phyloP scores from a whole-genome alignment of 2,329 filamentous ascomycete genomes.

The Albifimbria verrucaria region DNA sequence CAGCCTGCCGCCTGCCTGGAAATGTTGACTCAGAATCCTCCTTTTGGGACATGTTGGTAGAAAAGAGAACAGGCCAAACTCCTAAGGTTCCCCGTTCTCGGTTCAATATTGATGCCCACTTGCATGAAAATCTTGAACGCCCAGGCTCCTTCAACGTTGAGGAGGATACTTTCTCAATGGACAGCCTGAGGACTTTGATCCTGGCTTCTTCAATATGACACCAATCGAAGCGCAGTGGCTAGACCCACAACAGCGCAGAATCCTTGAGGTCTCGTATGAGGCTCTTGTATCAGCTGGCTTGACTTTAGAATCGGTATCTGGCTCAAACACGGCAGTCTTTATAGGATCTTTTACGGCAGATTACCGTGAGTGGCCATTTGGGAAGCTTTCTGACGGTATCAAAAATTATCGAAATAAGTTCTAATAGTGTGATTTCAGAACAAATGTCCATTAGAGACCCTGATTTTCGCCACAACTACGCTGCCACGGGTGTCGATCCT shows the following conservation, averaged over 20 bases:
- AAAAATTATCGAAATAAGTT: no score
- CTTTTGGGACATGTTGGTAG: neutral
- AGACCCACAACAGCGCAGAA: neutral
- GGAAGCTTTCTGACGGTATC: neutral
- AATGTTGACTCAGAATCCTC: neutral
- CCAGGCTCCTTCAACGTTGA: conserved; percentile 13
- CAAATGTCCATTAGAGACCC: conserved; percentile 1
- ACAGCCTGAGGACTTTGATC: neutral
- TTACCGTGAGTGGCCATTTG: neutral
- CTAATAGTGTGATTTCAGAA: neutral
- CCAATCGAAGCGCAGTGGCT: neutral
- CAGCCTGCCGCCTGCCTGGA: neutral
- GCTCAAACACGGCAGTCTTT: neutral
- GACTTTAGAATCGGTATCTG: neutral
- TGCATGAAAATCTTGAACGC: conserved; percentile 6
- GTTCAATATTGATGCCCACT: conserved; percentile 18
- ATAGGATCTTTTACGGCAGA: neutral
- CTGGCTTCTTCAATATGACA: neutral
- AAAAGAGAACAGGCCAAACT: neutral
- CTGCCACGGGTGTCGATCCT: neutral
- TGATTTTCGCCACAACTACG: neutral
- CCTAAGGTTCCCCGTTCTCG: conserved; percentile 12
- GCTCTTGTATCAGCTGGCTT: neutral
- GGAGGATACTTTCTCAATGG: conserved; percentile 19
- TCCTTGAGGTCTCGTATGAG: neutral